These are phyloP conservation scores for Candida insectorum DNA, from an alignment of 805 yeast genomes.

Conservation along the genomic window DNA sequence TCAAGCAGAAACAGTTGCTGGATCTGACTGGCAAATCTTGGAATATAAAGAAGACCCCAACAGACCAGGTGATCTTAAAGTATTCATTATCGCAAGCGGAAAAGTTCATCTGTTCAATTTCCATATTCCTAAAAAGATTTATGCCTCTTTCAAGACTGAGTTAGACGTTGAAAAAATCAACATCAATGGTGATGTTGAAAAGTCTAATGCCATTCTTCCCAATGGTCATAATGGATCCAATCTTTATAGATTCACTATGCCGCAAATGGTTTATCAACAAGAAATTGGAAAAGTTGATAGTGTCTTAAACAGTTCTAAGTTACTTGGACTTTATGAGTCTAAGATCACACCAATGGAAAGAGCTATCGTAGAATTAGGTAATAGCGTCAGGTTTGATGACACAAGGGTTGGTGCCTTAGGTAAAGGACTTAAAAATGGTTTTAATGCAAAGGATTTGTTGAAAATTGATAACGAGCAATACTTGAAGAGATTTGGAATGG, in stretches of 20 bases:
- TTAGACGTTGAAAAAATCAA: constrained; percentile 36
- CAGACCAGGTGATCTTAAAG: constrained; percentile 75
- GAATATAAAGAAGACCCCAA: constrained; percentile 57
- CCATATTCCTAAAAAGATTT: constrained; percentile 71
- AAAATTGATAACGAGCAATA: constrained; percentile 50
- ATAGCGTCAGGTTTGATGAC: constrained; percentile 66
- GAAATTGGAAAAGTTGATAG: constrained; percentile 60
- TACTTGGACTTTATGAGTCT: constrained; percentile 74
- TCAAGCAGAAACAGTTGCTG: constrained; percentile 77
- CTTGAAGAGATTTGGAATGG: constrained; percentile 52
- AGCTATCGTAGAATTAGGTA: constrained; percentile 76
- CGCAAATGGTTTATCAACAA: constrained; percentile 57
- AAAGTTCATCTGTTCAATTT: constrained; percentile 72
- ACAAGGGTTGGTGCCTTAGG: constrained; percentile 80
- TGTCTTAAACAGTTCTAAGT: constrained; percentile 55
- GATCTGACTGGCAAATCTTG: constrained; percentile 80
- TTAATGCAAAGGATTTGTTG: constrained; percentile 57
- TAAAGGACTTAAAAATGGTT: constrained; percentile 81
- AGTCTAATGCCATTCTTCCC: constrained; percentile 63
- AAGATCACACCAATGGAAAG: constrained; percentile 66
- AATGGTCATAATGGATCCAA: constrained; percentile 54
- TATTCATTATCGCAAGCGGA: constrained; percentile 62
- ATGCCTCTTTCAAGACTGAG: constrained; percentile 58
- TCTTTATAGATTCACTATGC: constrained; percentile 63
- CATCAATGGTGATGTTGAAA: constrained; percentile 53